Percentiles rank a stretch among this genome's conserved stretches.
These are phyloP conservation scores for Pseudocercospora eumusae DNA, from an alignment of 2,329 filamentous ascomycete species.

Conservation along the genomic window DNA sequence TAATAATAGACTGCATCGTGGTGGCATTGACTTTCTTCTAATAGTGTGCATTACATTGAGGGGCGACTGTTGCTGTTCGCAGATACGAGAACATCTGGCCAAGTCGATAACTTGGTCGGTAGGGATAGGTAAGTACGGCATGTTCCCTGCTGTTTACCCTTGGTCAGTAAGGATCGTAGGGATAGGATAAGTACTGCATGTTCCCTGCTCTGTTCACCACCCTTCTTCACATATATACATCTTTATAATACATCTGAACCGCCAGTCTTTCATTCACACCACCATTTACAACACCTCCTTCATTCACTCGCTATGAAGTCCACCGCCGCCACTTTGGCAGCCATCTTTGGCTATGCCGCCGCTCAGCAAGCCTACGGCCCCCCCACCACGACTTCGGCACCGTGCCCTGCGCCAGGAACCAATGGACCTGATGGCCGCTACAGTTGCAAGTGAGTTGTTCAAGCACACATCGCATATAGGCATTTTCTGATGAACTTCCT, in stretches of 20 bases:
- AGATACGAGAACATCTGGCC: background rate
- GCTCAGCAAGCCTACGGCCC: background rate
- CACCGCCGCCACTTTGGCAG: background rate
- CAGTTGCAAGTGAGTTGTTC: conserved; percentile 12
- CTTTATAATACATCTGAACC: background rate
- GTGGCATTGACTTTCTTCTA: background rate
- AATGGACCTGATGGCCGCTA: conserved; percentile 11
- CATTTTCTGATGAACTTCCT: background rate
- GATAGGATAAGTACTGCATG: background rate
- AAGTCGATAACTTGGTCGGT: background rate
- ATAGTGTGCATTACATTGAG: background rate
- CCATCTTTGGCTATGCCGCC: background rate
- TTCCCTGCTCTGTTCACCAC: background rate
- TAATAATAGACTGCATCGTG: background rate
- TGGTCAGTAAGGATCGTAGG: too few relatives aligned
- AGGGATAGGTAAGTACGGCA: background rate
- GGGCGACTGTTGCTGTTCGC: background rate
- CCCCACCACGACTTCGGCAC: background rate
- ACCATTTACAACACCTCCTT: background rate
- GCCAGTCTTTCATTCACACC: background rate
- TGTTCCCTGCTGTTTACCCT: background rate
- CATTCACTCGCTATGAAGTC: conserved; percentile 1
- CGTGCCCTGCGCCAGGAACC: conserved; percentile 5
- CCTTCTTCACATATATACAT: background rate
- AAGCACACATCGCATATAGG: background rate